Evolutionary conservation across 768 basidiomycete species (phyloP).

Genomic region (Lactarius hengduanensis): DNA sequence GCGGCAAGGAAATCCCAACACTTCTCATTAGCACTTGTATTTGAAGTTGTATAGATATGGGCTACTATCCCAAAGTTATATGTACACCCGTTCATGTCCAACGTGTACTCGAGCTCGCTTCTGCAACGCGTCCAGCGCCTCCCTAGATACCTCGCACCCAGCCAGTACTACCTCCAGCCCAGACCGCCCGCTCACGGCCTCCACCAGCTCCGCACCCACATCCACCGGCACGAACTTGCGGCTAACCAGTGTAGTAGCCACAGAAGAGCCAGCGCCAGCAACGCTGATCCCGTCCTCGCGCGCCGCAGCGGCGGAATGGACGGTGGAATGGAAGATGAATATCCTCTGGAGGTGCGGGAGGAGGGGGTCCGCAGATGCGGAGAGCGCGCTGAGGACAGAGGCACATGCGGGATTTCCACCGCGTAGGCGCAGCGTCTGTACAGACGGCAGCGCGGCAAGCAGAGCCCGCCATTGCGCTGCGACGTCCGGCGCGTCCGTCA

Average conservation of each 20-base stretch:
- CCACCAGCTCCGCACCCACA: conserved; percentile 11
- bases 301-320: not conserved
- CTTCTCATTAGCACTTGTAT: too few relatives aligned
- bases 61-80: not conserved
- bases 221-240: not conserved
- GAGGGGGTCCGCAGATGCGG: not conserved
- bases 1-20: too few relatives aligned
- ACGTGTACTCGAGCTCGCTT: conserved; percentile 7
- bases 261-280: not conserved
- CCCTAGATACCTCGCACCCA: conserved; percentile 2
- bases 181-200: not conserved
- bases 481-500: not conserved
- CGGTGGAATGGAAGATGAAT: not conserved
- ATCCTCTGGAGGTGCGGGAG: conserved; percentile 19
- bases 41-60: too few relatives aligned
- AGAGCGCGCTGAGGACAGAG: not conserved
- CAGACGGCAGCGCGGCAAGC: not conserved
- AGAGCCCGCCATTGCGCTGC: not conserved
- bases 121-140: conserved; percentile 5
- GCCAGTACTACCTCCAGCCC: conserved; percentile 15
- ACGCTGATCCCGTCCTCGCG: not conserved
- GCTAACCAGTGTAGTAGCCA: too few relatives aligned
- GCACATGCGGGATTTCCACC: not conserved
- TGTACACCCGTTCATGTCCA: conserved; percentile 17
- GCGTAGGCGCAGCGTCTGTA: conserved; percentile 1